Base-by-base conservation (phyloP, 306 rosid genomes). In the Acacia acuminata region DNA sequence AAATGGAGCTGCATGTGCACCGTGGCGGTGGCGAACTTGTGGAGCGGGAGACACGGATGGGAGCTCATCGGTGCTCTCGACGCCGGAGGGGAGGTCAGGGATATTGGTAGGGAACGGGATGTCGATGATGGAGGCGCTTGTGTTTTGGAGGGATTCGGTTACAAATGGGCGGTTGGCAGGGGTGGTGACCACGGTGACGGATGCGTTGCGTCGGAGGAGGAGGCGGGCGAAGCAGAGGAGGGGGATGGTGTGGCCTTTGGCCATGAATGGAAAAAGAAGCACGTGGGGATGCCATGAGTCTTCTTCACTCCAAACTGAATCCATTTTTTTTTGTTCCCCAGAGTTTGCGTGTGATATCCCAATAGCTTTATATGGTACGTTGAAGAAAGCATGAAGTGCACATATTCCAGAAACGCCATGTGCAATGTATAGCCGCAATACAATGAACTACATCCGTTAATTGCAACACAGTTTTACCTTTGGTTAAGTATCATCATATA, bases 171-270 rank as follows among this genome's bases (percentile, higher is more conserved):
- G 83, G 82, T 84, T 78, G 55, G 88, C 71, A 0, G 85, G 69
- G 77, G 91, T 90, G 73, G 90, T 82, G 87, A 90, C 17, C 63
- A 88, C 5, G 74, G 90, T 86, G 73, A 86, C 66, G n/a, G 58
- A 0, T 13, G 82, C 40, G 68, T 48, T 9, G 56, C 86, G 89
- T 15, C 43, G 40, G 67, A 83, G 85, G 86, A 88, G 84, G 86
- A 84, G 84, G 74, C 65, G 88, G 15, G 87, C 64, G 22, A 90
- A 78, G 65, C 84, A 84, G 58, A 88, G 91, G 83, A 86, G 87
- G 9, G 91, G 93, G 47, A 88, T 81, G 25, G 86, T 86, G 82
- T 90, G 93, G 79, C 93, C 93, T 86, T 90, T 88, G 3, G 93
- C 58, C 93, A 86, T 88, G 82, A 90, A 88, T 3, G 93, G 91